These are phyloP conservation scores for Hortiboletus flavorubellus DNA, from an alignment of 768 basidiomycete genomes.

Conservation along the genomic window DNA sequence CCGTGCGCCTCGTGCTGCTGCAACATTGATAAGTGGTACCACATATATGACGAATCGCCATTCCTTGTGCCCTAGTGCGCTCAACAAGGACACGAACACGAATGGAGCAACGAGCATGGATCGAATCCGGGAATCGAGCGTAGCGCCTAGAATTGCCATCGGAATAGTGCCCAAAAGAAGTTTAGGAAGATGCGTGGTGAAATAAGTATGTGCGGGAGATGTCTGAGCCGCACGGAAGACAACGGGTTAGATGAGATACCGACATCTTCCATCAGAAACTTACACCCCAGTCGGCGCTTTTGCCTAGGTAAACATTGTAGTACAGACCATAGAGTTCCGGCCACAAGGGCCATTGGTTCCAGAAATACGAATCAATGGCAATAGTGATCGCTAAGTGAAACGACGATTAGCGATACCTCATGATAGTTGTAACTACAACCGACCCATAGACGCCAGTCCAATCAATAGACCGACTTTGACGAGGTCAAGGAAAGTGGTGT, in stretches of 20 bases:
- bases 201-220: slow-evolving; percentile 67
- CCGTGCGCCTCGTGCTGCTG: slow-evolving; percentile 63
- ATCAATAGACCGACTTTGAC: slow-evolving; percentile 49
- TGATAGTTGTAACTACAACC: slow-evolving; percentile 9
- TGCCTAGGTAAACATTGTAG: slow-evolving; percentile 87
- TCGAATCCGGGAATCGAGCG: slow-evolving; percentile 47
- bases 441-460: slow-evolving; percentile 52
- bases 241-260: background rate
- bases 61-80: slow-evolving; percentile 87
- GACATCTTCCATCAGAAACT: slow-evolving; percentile 27
- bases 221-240: slow-evolving; percentile 39
- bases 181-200: slow-evolving; percentile 69
- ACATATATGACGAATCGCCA: slow-evolving; percentile 95
- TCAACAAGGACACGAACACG: slow-evolving; percentile 60
- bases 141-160: slow-evolving; percentile 52
- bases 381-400: slow-evolving; percentile 51
- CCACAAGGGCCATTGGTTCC: slow-evolving; percentile 73
- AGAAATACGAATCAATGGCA: slow-evolving; percentile 81
- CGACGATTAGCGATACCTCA: background rate
- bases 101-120: slow-evolving; percentile 50
- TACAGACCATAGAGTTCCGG: slow-evolving; percentile 77
- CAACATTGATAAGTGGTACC: slow-evolving; percentile 77
- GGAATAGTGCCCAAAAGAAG: slow-evolving; percentile 66
- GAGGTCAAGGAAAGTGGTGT: slow-evolving; percentile 42
- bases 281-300: slow-evolving; percentile 92